Evolutionary conservation across 345 rosid genomes (phyloP).

Genomic region (Populus deltoides): DNA sequence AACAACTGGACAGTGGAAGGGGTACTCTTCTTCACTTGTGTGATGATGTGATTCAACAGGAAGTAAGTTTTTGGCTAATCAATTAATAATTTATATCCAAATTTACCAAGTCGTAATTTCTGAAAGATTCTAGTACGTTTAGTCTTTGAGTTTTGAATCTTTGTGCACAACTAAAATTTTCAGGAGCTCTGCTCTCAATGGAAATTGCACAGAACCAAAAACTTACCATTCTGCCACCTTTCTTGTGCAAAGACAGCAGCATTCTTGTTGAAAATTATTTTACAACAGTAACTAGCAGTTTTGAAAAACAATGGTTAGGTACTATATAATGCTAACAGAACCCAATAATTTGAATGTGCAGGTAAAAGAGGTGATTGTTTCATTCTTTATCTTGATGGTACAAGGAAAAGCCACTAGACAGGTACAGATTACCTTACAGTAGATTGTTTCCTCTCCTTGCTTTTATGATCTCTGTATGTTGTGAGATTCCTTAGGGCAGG

Average conservation of each 20-base stretch:
- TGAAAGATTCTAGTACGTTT: too few species aligned
- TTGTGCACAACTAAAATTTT: too few species aligned
- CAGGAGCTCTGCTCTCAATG: too few species aligned
- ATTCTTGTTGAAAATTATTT: too few species aligned
- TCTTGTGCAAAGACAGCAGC: too few species aligned
- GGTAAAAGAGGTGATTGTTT: slow-evolving; percentile 18
- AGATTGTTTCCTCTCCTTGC: background rate
- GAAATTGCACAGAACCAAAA: too few species aligned
- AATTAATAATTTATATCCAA: too few species aligned
- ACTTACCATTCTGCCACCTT: too few species aligned
- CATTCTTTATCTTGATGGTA: slow-evolving; percentile 16
- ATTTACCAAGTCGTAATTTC: too few species aligned
- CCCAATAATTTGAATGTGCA: background rate
- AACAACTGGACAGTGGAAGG: slow-evolving; percentile 80
- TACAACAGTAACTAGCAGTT: too few species aligned
- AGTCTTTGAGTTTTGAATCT: too few species aligned
- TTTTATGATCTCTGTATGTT: background rate
- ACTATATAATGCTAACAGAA: background rate
- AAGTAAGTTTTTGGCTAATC: slow-evolving; percentile 3
- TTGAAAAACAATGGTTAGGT: too few species aligned
- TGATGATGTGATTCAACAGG: slow-evolving; percentile 46
- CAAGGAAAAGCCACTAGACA: slow-evolving; percentile 19
- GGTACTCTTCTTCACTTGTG: slow-evolving; percentile 85
- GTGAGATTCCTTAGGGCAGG: background rate
- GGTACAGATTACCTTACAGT: background rate